Base-by-base conservation (phyloP, 345 rosid species). In the Eucalyptus shirleyi region DNA sequence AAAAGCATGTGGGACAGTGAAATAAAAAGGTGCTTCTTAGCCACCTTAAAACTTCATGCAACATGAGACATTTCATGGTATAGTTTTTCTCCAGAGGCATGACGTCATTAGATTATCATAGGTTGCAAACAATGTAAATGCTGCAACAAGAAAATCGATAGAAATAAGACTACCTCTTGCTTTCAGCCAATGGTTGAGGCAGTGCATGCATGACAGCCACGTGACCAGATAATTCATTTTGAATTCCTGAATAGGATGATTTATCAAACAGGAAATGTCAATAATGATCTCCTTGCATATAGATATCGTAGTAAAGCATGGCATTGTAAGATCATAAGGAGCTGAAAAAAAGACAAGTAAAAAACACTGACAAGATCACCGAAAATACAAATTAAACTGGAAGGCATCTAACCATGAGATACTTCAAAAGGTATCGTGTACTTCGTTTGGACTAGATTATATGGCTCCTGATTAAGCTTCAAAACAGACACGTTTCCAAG, bases 141-240 rank as follows among this genome's bases (percentile, higher is more conserved):
- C 87, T 88, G 51, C 45, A 89, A 45, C 55, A 69, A 53, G 88
- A 87, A 80, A 45, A 32, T 23, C 14, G 72, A 37, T 5, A 83
- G 77, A 86, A 40, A 88, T 83, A 51, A 65, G 82, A 85, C 67
- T 91, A 96, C 99, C 99, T 97, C 93, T 93, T 98, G 91, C 94
- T 97, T 92, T 97, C 99, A 91, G 98, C 95, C 81, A 93, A 90
- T 87, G 98, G 97, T 86, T 94, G 97, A 90, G 97, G 97, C 91
- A 98, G 88, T 81, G 95, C 92, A 86, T 92, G 91, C 60, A 92
- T 88, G 82, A 97, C 96, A 89, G 97, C 92, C 51, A 92, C 90
- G 93, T 94, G 96, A 30, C 89, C 89, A 55, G 95, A 90, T 89
- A 86, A 90, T 90, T 95, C 98, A 81, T 92, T 91, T 40, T 93